phyloP scores from a whole-genome alignment of 192 early-diverging fungal species.

The Obelidium mucronatum region DNA sequence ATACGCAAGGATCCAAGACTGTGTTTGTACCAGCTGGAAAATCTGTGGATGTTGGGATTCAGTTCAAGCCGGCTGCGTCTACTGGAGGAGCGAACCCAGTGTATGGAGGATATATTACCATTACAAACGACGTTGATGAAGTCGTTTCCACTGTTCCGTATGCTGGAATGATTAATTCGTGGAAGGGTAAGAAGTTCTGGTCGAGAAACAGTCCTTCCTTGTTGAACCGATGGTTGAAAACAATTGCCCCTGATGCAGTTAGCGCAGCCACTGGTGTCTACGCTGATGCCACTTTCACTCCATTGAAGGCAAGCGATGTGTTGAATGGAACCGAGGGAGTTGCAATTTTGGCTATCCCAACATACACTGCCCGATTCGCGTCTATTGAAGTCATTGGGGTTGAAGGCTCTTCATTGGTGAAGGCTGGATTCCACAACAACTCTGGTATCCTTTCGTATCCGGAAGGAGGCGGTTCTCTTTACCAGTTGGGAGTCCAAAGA shows the following conservation, averaged over 20 bases:
- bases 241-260: not conserved
- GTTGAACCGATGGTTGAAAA: not conserved
- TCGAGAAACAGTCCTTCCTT: slow-evolving; percentile 12
- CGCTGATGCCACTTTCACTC: not conserved
- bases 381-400: not conserved
- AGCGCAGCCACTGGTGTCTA: not conserved
- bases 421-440: not conserved
- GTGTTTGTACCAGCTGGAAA: slow-evolving; percentile 4
- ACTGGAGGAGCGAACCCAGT: not conserved
- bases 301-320: not conserved
- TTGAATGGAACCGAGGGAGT: not conserved
- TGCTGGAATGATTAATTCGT: slow-evolving; percentile 11
- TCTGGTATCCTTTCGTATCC: not conserved
- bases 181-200: slow-evolving; percentile 10
- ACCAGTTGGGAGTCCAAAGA: not conserved
- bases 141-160: slow-evolving; percentile 7
- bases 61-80: not conserved
- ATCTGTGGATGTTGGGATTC: not conserved
- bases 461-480: not conserved
- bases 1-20: not conserved
- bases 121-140: not conserved
- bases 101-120: slow-evolving; percentile 9
- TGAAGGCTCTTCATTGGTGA: not conserved
- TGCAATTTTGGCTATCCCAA: not conserved
- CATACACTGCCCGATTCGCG: not conserved